These are phyloP conservation scores for Porpolomopsis calyptriformis DNA, from an alignment of 768 basidiomycete genomes.

Conservation along the genomic window DNA sequence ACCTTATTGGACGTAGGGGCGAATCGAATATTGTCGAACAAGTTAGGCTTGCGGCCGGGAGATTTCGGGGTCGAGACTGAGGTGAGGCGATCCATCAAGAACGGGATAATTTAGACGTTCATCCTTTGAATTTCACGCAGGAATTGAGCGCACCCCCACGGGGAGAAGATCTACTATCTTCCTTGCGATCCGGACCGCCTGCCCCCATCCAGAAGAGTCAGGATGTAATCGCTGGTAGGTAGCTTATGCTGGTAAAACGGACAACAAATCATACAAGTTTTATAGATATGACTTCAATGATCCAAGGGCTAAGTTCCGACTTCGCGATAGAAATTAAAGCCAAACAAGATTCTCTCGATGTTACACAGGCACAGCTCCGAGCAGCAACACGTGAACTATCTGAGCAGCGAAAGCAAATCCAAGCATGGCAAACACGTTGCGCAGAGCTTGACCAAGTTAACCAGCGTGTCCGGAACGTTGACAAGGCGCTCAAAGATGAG, in stretches of 20 bases:
- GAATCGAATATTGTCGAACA: slow-evolving; percentile 80
- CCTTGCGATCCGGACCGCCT: slow-evolving; percentile 61
- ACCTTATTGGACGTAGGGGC: slow-evolving; percentile 88
- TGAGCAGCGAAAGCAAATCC: slow-evolving; percentile 80
- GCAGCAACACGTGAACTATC: slow-evolving; percentile 85
- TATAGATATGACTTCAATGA: slow-evolving; percentile 76
- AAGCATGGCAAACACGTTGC: slow-evolving; percentile 60
- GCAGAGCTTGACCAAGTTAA: slow-evolving; percentile 71
- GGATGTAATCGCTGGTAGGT: slow-evolving; percentile 68
- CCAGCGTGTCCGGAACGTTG: slow-evolving; percentile 76
- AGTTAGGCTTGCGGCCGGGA: slow-evolving; percentile 82
- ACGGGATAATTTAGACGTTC: background rate
- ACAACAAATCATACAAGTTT: slow-evolving; percentile 2
- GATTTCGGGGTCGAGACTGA: slow-evolving; percentile 94
- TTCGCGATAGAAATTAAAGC: slow-evolving; percentile 76
- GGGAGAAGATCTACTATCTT: slow-evolving; percentile 72
- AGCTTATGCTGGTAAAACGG: background rate
- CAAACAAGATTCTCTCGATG: slow-evolving; percentile 82
- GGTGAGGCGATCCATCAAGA: slow-evolving; percentile 36
- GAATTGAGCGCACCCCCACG: slow-evolving; percentile 60
- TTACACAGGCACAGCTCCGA: slow-evolving; percentile 77
- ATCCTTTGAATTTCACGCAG: slow-evolving; percentile 23
- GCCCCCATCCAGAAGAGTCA: slow-evolving; percentile 80
- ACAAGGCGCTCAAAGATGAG: slow-evolving; percentile 68
- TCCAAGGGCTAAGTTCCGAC: slow-evolving; percentile 65